Percentiles rank a stretch among this genome's conserved stretches.
phyloP scores from a whole-genome alignment of 345 rosid genomes.

The Eucalyptus viminalis region DNA sequence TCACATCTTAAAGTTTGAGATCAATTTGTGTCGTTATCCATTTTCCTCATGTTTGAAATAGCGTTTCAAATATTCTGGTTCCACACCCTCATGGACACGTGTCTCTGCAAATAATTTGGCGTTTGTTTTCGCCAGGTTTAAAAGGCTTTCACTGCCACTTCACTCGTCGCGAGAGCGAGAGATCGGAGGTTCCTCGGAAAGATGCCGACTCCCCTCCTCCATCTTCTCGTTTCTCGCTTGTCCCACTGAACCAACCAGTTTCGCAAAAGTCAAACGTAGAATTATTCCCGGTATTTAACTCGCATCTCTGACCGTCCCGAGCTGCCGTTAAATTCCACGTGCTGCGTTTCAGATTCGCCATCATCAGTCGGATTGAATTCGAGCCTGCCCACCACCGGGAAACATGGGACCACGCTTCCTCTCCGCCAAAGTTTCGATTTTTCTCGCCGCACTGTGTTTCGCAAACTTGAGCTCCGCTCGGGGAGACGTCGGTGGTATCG shows the following conservation, averaged over 20 bases:
- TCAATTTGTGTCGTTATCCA: too few species aligned
- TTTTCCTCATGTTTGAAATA: not conserved
- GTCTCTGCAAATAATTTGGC: not conserved
- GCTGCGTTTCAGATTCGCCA: not conserved
- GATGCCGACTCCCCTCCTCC: not conserved
- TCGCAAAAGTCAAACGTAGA: not conserved
- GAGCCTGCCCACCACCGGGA: not conserved
- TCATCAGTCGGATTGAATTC: not conserved
- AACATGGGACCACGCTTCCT: not conserved
- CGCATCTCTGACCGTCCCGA: not conserved
- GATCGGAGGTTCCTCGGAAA: not conserved
- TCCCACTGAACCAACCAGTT: not conserved
- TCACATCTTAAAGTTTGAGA: too few species aligned
- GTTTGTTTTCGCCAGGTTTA: not conserved
- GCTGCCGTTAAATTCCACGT: not conserved
- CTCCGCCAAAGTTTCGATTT: not conserved
- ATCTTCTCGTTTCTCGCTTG: not conserved
- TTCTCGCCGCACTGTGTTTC: not conserved
- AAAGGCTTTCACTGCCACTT: too few species aligned
- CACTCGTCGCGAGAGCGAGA: not conserved
- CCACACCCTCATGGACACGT: not conserved
- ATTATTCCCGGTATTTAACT: not conserved
- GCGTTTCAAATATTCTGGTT: not conserved
- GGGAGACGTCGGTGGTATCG: constrained; percentile 16
- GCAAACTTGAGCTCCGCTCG: not conserved